These are phyloP conservation scores for Saitoella complicata DNA, from an alignment of 805 yeast genomes.

Conservation along the genomic window DNA sequence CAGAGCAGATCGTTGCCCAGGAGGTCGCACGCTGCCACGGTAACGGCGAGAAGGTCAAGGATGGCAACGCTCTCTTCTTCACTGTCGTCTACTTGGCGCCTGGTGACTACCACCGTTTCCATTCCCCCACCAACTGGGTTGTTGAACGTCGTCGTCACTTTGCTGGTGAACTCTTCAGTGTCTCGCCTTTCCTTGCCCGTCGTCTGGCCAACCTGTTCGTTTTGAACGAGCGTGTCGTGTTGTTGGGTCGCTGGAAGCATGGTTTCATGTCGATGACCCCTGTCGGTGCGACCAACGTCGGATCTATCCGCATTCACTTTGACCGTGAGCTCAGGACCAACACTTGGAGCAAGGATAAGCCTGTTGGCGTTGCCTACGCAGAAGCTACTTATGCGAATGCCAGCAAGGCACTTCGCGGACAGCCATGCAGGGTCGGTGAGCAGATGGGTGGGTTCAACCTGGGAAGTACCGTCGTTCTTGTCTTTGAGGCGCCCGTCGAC, in stretches of 20 bases:
- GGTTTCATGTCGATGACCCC: slow-evolving; percentile 99
- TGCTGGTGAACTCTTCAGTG: slow-evolving; percentile 87
- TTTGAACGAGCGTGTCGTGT: slow-evolving; percentile 85
- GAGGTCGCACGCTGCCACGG: slow-evolving; percentile 12
- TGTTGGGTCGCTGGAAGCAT: slow-evolving; percentile 88
- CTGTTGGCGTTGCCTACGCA: background rate
- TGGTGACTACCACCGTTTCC: slow-evolving; percentile 95
- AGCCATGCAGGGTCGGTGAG: slow-evolving; percentile 77
- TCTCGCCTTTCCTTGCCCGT: slow-evolving; percentile 89
- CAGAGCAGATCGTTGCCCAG: slow-evolving; percentile 8
- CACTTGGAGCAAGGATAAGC: slow-evolving; percentile 23
- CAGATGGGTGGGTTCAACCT: slow-evolving; percentile 95
- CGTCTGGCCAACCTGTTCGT: slow-evolving; percentile 76
- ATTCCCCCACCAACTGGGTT: slow-evolving; percentile 94
- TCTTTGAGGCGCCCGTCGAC: slow-evolving; percentile 82
- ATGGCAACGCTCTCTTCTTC: slow-evolving; percentile 51
- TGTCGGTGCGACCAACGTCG: slow-evolving; percentile 98
- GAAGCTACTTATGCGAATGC: slow-evolving; percentile 86
- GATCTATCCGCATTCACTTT: slow-evolving; percentile 79
- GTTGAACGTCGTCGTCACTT: slow-evolving; percentile 85
- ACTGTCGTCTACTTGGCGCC: slow-evolving; percentile 94
- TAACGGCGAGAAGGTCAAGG: slow-evolving; percentile 9
- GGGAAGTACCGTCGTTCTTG: slow-evolving; percentile 92
- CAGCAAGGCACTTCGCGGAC: slow-evolving; percentile 60
- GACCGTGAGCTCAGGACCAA: slow-evolving; percentile 84